Percentiles rank a stretch among this genome's conserved stretches.
Conservation (phyloP, 176 grass and related monocot genomes). For the Cocos nucifera region DNA sequence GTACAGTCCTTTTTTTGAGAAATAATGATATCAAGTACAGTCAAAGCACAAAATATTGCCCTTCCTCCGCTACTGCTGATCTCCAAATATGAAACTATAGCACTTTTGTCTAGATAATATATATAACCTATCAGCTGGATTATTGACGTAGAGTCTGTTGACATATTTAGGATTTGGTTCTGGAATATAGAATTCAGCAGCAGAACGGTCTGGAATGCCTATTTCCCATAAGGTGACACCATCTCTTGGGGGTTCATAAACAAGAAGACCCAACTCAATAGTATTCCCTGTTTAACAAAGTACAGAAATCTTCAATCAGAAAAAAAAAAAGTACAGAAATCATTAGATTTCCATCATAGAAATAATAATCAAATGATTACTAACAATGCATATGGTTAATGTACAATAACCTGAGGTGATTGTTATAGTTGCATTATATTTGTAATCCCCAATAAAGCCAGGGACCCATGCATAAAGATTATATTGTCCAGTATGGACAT, state of each 20-base stretch:
- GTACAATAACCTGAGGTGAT: slow-evolving; percentile 28
- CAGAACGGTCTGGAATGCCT: slow-evolving; percentile 55
- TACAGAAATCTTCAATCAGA: background rate
- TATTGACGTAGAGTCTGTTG: slow-evolving; percentile 34
- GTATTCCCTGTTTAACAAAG: slow-evolving; percentile 6
- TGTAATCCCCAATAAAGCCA: slow-evolving; percentile 56
- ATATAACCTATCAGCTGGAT: slow-evolving; percentile 18
- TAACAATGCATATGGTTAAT: background rate
- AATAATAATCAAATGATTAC: too few relatives aligned
- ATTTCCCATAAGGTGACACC: slow-evolving; percentile 78
- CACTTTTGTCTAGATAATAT: background rate
- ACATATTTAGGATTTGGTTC: slow-evolving; percentile 31
- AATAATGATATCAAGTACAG: too few relatives aligned
- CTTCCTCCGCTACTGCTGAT: too few relatives aligned
- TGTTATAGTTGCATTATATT: slow-evolving; percentile 21
- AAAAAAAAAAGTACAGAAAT: background rate
- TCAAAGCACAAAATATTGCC: too few relatives aligned
- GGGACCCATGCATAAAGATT: slow-evolving; percentile 71
- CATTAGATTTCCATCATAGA: too few relatives aligned
- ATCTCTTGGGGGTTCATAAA: slow-evolving; percentile 54
- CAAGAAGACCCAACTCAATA: slow-evolving; percentile 30
- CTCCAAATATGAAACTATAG: too few relatives aligned
- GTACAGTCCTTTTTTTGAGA: too few relatives aligned
- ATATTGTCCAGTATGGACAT: slow-evolving; percentile 46
- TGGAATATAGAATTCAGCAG: slow-evolving; percentile 63